phyloP scores from a whole-genome alignment of 257 asterid genomes.

The Pogostemon cablin region DNA sequence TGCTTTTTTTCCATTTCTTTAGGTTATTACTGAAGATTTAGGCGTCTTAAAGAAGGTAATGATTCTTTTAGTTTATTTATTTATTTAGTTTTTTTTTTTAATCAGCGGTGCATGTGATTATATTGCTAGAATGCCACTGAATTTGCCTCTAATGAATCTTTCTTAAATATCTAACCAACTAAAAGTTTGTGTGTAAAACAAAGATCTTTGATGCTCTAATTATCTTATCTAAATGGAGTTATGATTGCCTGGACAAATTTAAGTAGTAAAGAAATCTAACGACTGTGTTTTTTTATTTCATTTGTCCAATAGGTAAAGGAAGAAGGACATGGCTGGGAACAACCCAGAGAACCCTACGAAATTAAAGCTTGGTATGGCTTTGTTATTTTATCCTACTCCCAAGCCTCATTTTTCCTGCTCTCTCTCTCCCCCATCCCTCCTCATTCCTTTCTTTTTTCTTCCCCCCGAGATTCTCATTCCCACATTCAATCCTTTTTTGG shows the following conservation, averaged over 20 bases:
- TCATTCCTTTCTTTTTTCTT: not conserved
- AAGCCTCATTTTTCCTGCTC: conserved; percentile 13
- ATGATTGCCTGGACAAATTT: not conserved
- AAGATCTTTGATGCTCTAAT: conserved; percentile 2
- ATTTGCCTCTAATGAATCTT: not conserved
- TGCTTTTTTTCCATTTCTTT: conserved; percentile 35
- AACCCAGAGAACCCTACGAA: conserved; percentile 96
- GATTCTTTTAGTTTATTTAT: not conserved
- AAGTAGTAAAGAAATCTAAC: conserved; percentile 1
- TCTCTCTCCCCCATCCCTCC: not conserved
- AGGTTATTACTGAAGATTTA: conserved; percentile 86
- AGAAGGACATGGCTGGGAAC: conserved; percentile 98
- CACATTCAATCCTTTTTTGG: conserved; percentile 6
- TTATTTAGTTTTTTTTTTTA: too few relatives aligned
- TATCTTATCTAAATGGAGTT: conserved; percentile 16
- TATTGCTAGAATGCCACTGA: not conserved
- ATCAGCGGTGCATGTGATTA: conserved; percentile 25
- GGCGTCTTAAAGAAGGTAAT: conserved; percentile 87
- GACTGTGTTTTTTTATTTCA: conserved; percentile 27
- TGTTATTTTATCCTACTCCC: not conserved
- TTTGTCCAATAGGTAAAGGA: conserved; percentile 62
- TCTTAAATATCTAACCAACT: conserved; percentile 1
- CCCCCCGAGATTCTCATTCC: not conserved
- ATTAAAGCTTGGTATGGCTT: conserved; percentile 76
- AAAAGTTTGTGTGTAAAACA: not conserved